Percentiles rank a stretch among this genome's conserved stretches.
Conservation (phyloP, 495 filamentous ascomycete genomes). For the Penicillium turbatum region DNA sequence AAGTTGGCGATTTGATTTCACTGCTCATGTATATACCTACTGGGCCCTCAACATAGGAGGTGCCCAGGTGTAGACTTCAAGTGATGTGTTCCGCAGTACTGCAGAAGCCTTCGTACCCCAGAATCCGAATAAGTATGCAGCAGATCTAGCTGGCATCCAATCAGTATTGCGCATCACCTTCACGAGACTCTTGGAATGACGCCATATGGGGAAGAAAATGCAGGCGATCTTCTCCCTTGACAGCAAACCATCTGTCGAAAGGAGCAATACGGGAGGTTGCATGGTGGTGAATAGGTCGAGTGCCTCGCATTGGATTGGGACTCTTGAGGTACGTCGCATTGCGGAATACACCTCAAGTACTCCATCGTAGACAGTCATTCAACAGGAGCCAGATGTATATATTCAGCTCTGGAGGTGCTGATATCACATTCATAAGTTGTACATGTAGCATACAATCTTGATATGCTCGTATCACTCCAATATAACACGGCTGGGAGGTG, state of each 20-base stretch:
- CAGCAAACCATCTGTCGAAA: not conserved
- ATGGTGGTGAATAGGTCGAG: slow-evolving; percentile 3
- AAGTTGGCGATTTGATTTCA: no score
- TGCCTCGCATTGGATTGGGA: slow-evolving; percentile 8
- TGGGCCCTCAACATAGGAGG: no score
- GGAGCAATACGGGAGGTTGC: slow-evolving; percentile 10
- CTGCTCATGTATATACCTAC: no score
- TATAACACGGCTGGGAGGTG: no score
- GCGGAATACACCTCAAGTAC: not conserved
- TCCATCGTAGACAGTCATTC: not conserved
- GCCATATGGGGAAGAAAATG: slow-evolving; percentile 7
- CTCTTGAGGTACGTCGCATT: not conserved
- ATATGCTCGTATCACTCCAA: no score
- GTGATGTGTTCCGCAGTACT: not conserved
- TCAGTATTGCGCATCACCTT: not conserved
- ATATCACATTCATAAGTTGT: no score
- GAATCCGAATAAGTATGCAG: not conserved
- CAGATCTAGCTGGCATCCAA: slow-evolving; percentile 2
- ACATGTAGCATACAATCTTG: no score
- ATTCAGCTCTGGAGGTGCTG: no score
- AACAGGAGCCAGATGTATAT: not conserved
- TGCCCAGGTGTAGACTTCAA: no score
- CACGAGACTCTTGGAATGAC: slow-evolving; percentile 6
- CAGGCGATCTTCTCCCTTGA: slow-evolving; percentile 6
- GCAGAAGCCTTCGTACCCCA: not conserved